phyloP scores from a whole-genome alignment of 257 asterid genomes.

The Solanum lycopersicoides region DNA sequence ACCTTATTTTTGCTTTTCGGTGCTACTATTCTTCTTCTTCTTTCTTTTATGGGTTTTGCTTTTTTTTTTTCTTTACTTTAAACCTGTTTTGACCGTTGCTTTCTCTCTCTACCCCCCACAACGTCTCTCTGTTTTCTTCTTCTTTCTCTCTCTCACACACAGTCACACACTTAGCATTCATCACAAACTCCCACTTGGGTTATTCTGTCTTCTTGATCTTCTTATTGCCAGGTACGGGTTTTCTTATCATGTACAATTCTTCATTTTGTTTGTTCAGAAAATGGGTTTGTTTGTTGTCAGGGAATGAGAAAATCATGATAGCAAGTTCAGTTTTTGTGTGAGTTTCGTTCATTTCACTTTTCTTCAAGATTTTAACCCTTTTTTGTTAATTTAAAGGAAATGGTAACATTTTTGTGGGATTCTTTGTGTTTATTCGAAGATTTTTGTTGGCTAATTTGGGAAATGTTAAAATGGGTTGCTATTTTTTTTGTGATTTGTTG shows the following conservation, averaged over 20 bases:
- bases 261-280: background rate
- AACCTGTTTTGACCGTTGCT: slow-evolving; percentile 40
- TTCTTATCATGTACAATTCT: background rate
- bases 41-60: background rate
- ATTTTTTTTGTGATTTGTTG: background rate
- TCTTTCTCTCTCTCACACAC: background rate
- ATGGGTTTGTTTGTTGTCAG: background rate
- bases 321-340: background rate
- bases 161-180: background rate
- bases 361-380: background rate
- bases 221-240: background rate
- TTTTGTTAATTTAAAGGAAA: background rate
- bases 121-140: background rate
- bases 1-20: background rate
- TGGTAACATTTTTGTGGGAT: background rate
- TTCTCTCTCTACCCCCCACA: slow-evolving; percentile 9
- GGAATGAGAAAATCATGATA: background rate
- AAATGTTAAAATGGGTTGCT: background rate
- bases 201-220: background rate
- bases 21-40: background rate
- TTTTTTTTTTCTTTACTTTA: slow-evolving; percentile 9
- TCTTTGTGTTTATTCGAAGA: background rate
- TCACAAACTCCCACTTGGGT: background rate
- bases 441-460: background rate
- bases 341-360: background rate